A percentile compares a stretch with the other conserved stretches of the same genome.
These are phyloP conservation scores for Pulveroboletus sp. DNA, from an alignment of 768 basidiomycete genomes.

Conservation along the genomic window DNA sequence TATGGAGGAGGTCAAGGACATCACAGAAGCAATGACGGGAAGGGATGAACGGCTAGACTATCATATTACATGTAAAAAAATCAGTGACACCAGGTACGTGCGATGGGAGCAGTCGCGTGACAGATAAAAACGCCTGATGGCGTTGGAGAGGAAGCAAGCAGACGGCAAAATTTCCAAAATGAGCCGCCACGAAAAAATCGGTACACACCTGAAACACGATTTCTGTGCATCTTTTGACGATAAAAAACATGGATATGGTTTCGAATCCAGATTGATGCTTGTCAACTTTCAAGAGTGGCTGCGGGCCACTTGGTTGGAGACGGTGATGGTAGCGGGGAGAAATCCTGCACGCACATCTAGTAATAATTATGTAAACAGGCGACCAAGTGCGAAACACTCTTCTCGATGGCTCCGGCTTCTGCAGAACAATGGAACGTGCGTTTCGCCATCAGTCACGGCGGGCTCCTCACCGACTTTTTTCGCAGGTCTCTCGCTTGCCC, in stretches of 20 bases:
- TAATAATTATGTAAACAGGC: conserved; percentile 33
- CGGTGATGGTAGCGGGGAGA: conserved; percentile 30
- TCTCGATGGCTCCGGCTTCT: neutral
- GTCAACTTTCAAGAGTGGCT: conserved; percentile 22
- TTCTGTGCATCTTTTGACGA: conserved; percentile 34
- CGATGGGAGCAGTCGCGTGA: conserved; percentile 36
- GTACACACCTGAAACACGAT: conserved; percentile 33
- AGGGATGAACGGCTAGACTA: conserved; percentile 12
- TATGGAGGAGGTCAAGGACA: conserved; percentile 18
- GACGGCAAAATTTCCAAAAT: conserved; percentile 25
- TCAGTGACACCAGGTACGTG: conserved; percentile 30
- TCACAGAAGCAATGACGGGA: conserved; percentile 24
- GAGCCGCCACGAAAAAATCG: conserved; percentile 17
- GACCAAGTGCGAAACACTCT: conserved; percentile 6
- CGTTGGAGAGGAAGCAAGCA: conserved; percentile 18
- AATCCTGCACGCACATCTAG: conserved; percentile 18
- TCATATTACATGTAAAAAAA: conserved; percentile 38
- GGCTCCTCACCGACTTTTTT: conserved; percentile 2
- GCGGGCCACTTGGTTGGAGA: conserved; percentile 28
- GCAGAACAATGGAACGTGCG: conserved; percentile 29
- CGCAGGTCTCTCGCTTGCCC: conserved; percentile 60
- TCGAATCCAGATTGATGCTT: conserved; percentile 34
- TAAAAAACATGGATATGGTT: conserved; percentile 36
- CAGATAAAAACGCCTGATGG: conserved; percentile 29
- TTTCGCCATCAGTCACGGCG: neutral